Evolutionary conservation across 345 rosid species (phyloP).

Genomic region (Dipteronia sinensis): DNA sequence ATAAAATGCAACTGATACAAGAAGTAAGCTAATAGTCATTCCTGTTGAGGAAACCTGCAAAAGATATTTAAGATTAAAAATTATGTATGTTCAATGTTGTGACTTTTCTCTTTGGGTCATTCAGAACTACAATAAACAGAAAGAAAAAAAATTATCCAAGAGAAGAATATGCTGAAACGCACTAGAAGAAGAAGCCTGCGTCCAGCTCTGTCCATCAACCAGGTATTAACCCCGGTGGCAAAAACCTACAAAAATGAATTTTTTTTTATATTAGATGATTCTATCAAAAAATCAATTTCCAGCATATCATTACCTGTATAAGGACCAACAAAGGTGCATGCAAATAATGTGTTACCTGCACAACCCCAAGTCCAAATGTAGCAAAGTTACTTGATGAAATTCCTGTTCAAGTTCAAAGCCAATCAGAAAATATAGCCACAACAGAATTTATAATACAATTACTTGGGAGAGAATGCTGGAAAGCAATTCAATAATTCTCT

Average conservation of each 20-base stretch:
- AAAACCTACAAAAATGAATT: constrained; percentile 51
- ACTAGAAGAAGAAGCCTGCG: constrained; percentile 90
- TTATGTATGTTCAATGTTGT: background rate
- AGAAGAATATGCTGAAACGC: constrained; percentile 27
- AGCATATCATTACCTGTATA: background rate
- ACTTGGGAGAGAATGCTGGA: background rate
- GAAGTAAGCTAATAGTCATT: constrained; percentile 69
- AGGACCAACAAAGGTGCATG: background rate
- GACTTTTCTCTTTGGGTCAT: background rate
- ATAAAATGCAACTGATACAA: constrained; percentile 72
- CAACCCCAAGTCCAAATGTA: constrained; percentile 71
- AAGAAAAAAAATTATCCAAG: background rate
- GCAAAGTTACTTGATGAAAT: constrained; percentile 69
- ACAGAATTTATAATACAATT: background rate
- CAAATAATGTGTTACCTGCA: constrained; percentile 63
- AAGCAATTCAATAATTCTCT: background rate
- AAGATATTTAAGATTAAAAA: background rate
- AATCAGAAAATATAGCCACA: constrained; percentile 3
- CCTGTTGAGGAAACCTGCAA: constrained; percentile 75
- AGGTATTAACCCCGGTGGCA: constrained; percentile 80
- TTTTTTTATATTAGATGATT: constrained; percentile 7
- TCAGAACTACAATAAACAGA: background rate
- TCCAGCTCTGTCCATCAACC: constrained; percentile 87
- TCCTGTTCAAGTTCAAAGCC: constrained; percentile 44
- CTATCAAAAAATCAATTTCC: constrained; percentile 2